Evolutionary conservation across 1,284 basidiomycete species (phyloP).

Genomic region (Ceratobasidium sp.): DNA sequence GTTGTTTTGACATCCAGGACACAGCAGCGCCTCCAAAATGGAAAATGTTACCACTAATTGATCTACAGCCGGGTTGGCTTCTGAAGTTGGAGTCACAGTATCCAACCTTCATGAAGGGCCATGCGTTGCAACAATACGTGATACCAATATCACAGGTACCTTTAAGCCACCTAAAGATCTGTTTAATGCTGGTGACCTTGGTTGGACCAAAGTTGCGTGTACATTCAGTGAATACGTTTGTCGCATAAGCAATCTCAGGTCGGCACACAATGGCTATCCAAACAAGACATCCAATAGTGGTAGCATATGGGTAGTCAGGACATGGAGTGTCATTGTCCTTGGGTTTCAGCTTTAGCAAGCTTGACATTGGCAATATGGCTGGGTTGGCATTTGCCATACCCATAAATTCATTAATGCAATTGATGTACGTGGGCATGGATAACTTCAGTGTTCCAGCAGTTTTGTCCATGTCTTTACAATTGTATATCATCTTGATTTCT

Average conservation of each 20-base stretch:
- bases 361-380: conserved; percentile 5
- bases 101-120: neutral
- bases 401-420: neutral
- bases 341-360: neutral
- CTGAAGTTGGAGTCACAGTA: neutral
- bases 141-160: conserved; percentile 51
- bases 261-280: conserved; percentile 60
- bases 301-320: conserved; percentile 51
- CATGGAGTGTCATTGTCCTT: neutral
- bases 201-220: conserved; percentile 55
- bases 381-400: neutral
- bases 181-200: conserved; percentile 59
- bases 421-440: conserved; percentile 2
- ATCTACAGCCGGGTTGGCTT: conserved; percentile 52
- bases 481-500: conserved; percentile 17
- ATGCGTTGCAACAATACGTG: neutral
- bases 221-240: conserved; percentile 59
- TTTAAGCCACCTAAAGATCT: conserved; percentile 58
- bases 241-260: conserved; percentile 62
- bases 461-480: conserved; percentile 24
- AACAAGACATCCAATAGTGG: conserved; percentile 60
- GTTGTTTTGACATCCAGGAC: conserved; percentile 61
- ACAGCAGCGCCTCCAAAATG: conserved; percentile 55
- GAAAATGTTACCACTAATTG: conserved; percentile 62
- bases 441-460: neutral